phyloP scores from a whole-genome alignment of 768 basidiomycete genomes.

The Rhizopogon roseolus region DNA sequence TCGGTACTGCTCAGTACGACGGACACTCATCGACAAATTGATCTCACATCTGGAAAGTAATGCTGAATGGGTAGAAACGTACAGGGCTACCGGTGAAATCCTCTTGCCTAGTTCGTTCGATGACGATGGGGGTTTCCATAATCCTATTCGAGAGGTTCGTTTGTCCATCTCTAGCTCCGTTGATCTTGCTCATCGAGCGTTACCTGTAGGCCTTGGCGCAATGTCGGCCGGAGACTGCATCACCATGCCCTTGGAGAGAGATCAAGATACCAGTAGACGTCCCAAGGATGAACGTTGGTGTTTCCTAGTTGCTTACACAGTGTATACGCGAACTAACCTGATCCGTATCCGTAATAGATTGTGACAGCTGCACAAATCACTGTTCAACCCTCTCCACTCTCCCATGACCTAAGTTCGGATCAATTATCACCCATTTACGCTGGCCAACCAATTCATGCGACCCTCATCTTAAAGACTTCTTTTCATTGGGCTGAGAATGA shows the following conservation, averaged over 20 bases:
- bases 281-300: conserved; percentile 72
- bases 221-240: conserved; percentile 35
- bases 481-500: conserved; percentile 69
- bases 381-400: conserved; percentile 41
- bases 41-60: conserved; percentile 59
- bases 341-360: conserved; percentile 39
- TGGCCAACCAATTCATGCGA: conserved; percentile 78
- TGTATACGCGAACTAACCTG: not conserved
- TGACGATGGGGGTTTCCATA: conserved; percentile 21
- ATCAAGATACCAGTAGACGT: conserved; percentile 84
- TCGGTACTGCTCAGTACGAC: conserved; percentile 26
- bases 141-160: conserved; percentile 28
- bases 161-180: not conserved
- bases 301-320: conserved; percentile 1
- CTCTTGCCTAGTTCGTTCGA: conserved; percentile 40
- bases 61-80: conserved; percentile 64
- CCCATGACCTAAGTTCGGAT: conserved; percentile 22
- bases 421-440: conserved; percentile 58
- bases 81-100: conserved; percentile 68
- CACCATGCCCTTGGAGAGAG: conserved; percentile 54
- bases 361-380: conserved; percentile 55
- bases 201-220: conserved; percentile 28
- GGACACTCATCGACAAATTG: conserved; percentile 41
- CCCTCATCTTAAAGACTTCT: conserved; percentile 62
- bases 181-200: conserved; percentile 29